phyloP scores from a whole-genome alignment of 2,329 filamentous ascomycete genomes.

The Talaromyces verruculosus region DNA sequence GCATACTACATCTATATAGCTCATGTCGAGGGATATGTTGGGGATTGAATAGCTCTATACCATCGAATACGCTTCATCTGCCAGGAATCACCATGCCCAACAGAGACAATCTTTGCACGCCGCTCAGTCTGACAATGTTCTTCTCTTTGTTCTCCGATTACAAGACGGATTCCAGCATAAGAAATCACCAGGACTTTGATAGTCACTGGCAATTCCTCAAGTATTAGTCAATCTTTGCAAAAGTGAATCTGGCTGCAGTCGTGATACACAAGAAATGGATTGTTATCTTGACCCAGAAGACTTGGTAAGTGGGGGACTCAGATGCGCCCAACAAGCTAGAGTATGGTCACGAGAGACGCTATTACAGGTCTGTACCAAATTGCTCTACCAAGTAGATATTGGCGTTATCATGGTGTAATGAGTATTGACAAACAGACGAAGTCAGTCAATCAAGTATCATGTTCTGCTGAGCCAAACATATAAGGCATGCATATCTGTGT shows the following conservation, averaged over 20 bases:
- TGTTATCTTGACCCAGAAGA: neutral
- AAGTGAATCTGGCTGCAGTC: neutral
- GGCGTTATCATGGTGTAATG: neutral
- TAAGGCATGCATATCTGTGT: neutral
- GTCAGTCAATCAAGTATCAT: neutral
- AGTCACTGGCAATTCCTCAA: neutral
- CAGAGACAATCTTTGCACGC: neutral
- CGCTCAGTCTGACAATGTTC: neutral
- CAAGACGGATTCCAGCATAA: neutral
- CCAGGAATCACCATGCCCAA: neutral
- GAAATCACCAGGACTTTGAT: neutral
- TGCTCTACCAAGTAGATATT: neutral
- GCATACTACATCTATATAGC: neutral
- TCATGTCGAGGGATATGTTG: neutral
- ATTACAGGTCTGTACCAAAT: neutral
- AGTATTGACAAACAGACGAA: neutral
- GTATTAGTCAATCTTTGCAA: neutral
- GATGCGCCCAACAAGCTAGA: neutral
- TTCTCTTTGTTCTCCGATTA: neutral
- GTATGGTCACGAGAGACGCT: neutral
- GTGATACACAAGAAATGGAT: neutral
- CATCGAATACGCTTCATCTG: neutral
- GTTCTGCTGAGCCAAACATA: neutral
- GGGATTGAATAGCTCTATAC: neutral
- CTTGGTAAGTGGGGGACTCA: neutral